Percentiles rank a stretch among this genome's conserved stretches.
phyloP scores from a whole-genome alignment of 1,284 basidiomycete genomes.

The Blastosporella zonata region DNA sequence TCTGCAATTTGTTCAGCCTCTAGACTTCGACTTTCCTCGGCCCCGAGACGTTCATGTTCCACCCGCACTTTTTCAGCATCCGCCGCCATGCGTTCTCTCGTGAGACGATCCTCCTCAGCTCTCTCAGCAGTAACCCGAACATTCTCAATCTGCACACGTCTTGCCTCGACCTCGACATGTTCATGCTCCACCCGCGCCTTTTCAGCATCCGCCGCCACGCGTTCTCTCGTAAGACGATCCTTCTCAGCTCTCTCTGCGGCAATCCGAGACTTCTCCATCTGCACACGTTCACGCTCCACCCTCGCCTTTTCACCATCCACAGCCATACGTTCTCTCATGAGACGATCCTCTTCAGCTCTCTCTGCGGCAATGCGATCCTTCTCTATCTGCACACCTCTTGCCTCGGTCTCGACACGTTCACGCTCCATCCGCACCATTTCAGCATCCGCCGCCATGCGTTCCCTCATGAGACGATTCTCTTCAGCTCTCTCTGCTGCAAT shows the following conservation, averaged over 20 bases:
- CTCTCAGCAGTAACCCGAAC: slow-evolving; percentile 29
- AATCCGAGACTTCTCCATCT: slow-evolving; percentile 28
- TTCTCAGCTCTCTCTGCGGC: slow-evolving; percentile 32
- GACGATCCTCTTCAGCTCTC: slow-evolving; percentile 28
- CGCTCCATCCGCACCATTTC: background rate
- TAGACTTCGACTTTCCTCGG: slow-evolving; percentile 1
- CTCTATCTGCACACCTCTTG: slow-evolving; percentile 28
- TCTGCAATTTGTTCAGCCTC: background rate
- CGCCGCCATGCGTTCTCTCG: slow-evolving; percentile 27
- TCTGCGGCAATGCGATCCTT: slow-evolving; percentile 28
- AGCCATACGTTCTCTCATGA: slow-evolving; percentile 29
- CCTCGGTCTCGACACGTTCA: slow-evolving; percentile 17
- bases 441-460: slow-evolving; percentile 22
- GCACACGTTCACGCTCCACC: slow-evolving; percentile 12
- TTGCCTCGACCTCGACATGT: slow-evolving; percentile 26
- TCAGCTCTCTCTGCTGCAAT: slow-evolving; percentile 31
- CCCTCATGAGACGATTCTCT: slow-evolving; percentile 27
- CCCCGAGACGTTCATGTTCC: background rate
- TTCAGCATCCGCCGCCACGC: slow-evolving; percentile 19
- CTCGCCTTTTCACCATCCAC: background rate
- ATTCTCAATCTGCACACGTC: slow-evolving; percentile 27
- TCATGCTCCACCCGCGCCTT: slow-evolving; percentile 13
- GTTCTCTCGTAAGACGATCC: slow-evolving; percentile 27
- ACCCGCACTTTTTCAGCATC: background rate
- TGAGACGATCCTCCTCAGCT: slow-evolving; percentile 28